phyloP scores from a whole-genome alignment of 306 rosid species.

The Begonia masoniana region DNA sequence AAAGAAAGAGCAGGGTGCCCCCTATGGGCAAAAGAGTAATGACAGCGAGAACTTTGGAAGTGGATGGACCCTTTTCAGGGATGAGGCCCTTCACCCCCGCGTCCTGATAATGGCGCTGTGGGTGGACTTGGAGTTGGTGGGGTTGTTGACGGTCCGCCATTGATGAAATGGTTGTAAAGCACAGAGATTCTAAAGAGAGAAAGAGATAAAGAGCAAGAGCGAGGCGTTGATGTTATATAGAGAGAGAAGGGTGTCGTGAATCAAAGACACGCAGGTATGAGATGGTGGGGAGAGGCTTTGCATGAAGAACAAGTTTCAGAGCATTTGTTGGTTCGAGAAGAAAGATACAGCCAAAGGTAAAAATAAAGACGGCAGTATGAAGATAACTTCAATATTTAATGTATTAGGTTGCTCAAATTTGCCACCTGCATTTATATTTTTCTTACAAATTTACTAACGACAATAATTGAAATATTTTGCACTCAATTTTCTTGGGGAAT shows the following conservation, averaged over 20 bases:
- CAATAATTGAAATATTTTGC: too few species aligned
- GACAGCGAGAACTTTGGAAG: conserved; percentile 16
- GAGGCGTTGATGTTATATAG: conserved; percentile 12
- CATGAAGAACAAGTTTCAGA: conserved; percentile 73
- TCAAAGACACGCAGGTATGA: conserved; percentile 40
- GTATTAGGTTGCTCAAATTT: too few species aligned
- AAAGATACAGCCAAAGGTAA: too few species aligned
- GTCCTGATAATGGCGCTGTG: conserved; percentile 9
- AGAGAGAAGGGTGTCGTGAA: conserved; percentile 10
- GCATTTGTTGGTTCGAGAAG: too few species aligned
- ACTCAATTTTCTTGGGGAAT: too few species aligned
- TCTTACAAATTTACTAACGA: too few species aligned
- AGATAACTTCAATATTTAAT: too few species aligned
- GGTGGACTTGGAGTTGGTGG: conserved; percentile 31
- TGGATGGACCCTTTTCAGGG: conserved; percentile 14
- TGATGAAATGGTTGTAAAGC: neutral
- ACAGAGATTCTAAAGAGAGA: too few species aligned
- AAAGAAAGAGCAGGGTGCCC: conserved; percentile 23
- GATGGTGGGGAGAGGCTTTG: conserved; percentile 47
- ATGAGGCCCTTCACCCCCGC: conserved; percentile 1
- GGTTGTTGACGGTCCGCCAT: conserved; percentile 22
- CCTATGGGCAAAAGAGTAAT: conserved; percentile 19
- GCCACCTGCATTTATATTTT: too few species aligned
- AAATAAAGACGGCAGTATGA: too few species aligned
- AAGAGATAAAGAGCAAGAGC: neutral